Evolutionary conservation across 129 eudicot species (phyloP), one percentile per base, ranked within the genome.

Genomic region (Deinandra increscens): DNA sequence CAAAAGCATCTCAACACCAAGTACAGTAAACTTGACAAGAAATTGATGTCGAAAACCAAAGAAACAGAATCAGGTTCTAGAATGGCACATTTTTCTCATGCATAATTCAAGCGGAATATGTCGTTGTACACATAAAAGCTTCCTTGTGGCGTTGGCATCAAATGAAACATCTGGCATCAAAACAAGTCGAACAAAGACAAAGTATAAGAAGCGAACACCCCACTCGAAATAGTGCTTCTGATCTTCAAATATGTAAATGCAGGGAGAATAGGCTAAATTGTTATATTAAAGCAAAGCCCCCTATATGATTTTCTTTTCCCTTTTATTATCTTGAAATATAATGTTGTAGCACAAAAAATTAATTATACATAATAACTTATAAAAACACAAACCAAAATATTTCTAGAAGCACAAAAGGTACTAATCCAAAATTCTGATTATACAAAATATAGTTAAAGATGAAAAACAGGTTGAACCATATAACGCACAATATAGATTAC

Each of bases 61-160:
- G 46, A 73, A 44, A 51, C 53, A 60, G 60, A 39, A 9, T 4
- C 9, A 39, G 60, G 11, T 66, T 70, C 51, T 31, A 36, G 63
- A 19, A 19, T 69, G 74, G 37, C 49, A 53, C 50, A 8, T 68
- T 37, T 50, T 29, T 60, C 68, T 79, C 72, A 81, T 4, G 86
- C 86, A 79, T 82, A 84, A 60, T 84, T 84, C 66, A 84, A 68
- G 20, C 90, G 82, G 87, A 87, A 87, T 50, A 82, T 80, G 74
- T 81, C 95, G 14, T 85, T 82, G 61, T 54, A 43, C 77, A 82
- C 90, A 38, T 82, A 87, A 60, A 88, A 85, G 75, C 96, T 88
- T 66, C 88, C 88, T 66, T 83, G 88, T 49, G 86, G 88, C 8
- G 91, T 88, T 55, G 96, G 87, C 83, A 88, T 79, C 87, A 88